Evolutionary conservation across 139 green algal genomes (phyloP).

Genomic region (Asterochloris sp.): DNA sequence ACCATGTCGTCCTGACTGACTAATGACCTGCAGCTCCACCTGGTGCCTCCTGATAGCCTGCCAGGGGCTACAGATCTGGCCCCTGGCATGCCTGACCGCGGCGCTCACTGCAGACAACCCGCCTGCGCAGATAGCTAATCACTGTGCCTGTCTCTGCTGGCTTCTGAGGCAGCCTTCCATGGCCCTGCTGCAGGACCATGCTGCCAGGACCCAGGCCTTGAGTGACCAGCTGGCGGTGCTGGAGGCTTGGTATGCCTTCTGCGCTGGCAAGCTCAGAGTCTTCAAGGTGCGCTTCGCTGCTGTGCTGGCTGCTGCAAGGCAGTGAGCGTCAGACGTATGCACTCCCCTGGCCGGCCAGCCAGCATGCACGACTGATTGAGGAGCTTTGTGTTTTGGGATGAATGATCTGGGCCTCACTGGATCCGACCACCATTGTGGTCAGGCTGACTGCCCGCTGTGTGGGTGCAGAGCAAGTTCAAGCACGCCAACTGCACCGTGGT

Average conservation of each 20-base stretch:
- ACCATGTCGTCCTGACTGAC: too few relatives aligned
- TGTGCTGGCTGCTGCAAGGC: background rate
- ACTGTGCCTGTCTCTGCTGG: too few relatives aligned
- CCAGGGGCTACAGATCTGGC: too few relatives aligned
- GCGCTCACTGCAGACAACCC: too few relatives aligned
- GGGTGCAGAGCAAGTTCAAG: constrained; percentile 43
- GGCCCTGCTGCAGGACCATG: too few relatives aligned
- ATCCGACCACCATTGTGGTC: background rate
- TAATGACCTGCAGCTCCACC: too few relatives aligned
- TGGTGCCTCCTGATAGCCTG: too few relatives aligned
- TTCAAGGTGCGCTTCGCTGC: constrained; percentile 52
- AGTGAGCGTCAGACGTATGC: background rate
- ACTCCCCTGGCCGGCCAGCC: background rate
- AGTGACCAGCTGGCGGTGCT: constrained; percentile 64
- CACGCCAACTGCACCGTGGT: constrained; percentile 45
- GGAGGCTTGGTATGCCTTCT: constrained; percentile 56
- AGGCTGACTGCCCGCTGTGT: background rate
- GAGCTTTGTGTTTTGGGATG: background rate
- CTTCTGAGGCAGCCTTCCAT: too few relatives aligned
- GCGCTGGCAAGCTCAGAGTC: constrained; percentile 36
- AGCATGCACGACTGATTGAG: background rate
- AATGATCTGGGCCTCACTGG: background rate
- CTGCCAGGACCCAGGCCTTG: constrained; percentile 21
- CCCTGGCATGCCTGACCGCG: too few relatives aligned
- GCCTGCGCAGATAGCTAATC: too few relatives aligned